Percentiles rank a stretch among this genome's conserved stretches.
Conservation (phyloP, 805 yeast species). For the Ogataea methylovora region DNA sequence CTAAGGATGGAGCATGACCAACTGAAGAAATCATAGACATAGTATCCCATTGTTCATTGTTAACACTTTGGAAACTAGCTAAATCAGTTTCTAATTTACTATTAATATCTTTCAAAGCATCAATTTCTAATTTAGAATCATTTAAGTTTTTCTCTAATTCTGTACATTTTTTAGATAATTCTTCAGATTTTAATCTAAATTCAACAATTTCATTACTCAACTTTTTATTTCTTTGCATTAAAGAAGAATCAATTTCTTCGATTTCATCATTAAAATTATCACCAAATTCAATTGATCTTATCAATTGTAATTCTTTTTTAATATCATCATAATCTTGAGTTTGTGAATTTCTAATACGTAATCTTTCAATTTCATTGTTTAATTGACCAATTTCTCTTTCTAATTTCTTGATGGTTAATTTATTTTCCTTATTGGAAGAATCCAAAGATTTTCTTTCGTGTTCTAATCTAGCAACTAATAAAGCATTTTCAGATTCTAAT, state of each 20-base stretch:
- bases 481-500: constrained; percentile 63
- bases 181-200: constrained; percentile 51
- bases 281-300: constrained; percentile 74
- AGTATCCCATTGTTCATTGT: constrained; percentile 47
- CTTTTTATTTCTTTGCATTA: constrained; percentile 64
- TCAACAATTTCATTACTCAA: constrained; percentile 64
- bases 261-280: constrained; percentile 23
- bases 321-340: constrained; percentile 74
- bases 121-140: constrained; percentile 29
- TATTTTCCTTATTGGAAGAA: constrained; percentile 16
- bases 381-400: constrained; percentile 41
- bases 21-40: constrained; percentile 63
- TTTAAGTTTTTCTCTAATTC: constrained; percentile 31
- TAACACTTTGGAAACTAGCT: constrained; percentile 33
- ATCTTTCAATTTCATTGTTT: constrained; percentile 39
- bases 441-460: constrained; percentile 31
- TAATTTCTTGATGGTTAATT: constrained; percentile 20
- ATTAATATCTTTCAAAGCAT: constrained; percentile 38
- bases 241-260: constrained; percentile 23
- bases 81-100: constrained; percentile 69
- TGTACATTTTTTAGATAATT: constrained; percentile 31
- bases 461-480: constrained; percentile 50
- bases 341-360: constrained; percentile 41
- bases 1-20: constrained; percentile 28
- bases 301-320: constrained; percentile 64